A percentile compares a stretch with the other conserved stretches of the same genome.
Conservation (phyloP, 306 rosid species). For the Betula pendula region DNA sequence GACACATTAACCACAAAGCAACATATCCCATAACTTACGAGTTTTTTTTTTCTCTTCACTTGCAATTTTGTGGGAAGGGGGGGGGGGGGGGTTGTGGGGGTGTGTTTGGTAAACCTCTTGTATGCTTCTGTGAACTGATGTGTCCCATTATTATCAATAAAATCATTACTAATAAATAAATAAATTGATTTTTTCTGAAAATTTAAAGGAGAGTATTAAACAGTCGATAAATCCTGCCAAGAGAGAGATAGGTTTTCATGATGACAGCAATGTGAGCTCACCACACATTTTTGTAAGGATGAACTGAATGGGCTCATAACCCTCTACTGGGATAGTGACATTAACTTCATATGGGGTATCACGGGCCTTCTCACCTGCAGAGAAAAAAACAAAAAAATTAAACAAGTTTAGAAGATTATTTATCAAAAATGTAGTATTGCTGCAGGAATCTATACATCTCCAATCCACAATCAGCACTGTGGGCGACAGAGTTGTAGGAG, state of each 20-base stretch:
- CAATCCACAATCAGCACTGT: slow-evolving; percentile 71
- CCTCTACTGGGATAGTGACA: slow-evolving; percentile 76
- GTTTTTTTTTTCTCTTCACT: neutral
- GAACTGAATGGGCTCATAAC: slow-evolving; percentile 77
- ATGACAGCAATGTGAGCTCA: slow-evolving; percentile 37
- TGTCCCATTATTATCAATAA: neutral
- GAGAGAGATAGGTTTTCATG: neutral
- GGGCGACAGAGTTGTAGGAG: slow-evolving; percentile 94
- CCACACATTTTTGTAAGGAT: slow-evolving; percentile 82
- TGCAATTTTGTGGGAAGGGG: too few species aligned
- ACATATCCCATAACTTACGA: neutral
- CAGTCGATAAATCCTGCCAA: neutral
- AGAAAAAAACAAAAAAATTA: slow-evolving; percentile 17
- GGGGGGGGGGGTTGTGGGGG: neutral
- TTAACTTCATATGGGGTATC: slow-evolving; percentile 69
- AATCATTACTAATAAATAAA: neutral
- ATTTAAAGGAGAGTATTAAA: neutral
- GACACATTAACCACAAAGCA: neutral
- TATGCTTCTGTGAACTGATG: neutral
- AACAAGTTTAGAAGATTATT: slow-evolving; percentile 20
- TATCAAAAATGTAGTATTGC: slow-evolving; percentile 21
- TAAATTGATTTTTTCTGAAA: neutral
- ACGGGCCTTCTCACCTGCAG: slow-evolving; percentile 65
- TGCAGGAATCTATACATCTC: slow-evolving; percentile 75
- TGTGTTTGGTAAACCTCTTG: neutral